Conservation (phyloP, 2,329 filamentous ascomycete species). For the Pezicula carpinea region DNA sequence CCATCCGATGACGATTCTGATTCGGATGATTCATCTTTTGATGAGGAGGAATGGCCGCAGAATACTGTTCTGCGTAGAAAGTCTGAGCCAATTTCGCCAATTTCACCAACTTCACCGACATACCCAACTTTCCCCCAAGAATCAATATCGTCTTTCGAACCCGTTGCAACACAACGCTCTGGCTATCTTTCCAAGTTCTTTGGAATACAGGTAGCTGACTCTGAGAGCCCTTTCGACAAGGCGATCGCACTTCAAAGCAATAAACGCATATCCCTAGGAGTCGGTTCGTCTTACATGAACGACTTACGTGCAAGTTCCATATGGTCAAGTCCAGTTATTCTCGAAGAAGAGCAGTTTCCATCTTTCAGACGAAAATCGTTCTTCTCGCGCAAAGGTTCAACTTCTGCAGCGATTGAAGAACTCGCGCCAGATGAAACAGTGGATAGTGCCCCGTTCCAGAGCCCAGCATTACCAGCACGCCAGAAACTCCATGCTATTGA, state of each 20-base stretch:
- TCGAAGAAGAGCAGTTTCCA: background rate
- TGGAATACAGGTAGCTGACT: slow-evolving; percentile 3
- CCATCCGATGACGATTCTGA: slow-evolving; percentile 11
- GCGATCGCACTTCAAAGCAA: background rate
- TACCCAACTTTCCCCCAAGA: slow-evolving; percentile 6
- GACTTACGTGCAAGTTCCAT: slow-evolving; percentile 10
- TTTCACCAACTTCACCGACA: background rate
- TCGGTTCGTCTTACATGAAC: slow-evolving; percentile 15
- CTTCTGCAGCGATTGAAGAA: background rate
- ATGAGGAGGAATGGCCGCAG: background rate
- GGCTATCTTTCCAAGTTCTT: slow-evolving; percentile 13
- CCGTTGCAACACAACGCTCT: slow-evolving; percentile 1
- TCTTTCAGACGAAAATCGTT: background rate
- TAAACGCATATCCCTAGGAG: slow-evolving; percentile 1
- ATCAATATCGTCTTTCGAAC: slow-evolving; percentile 2
- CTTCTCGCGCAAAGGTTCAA: background rate
- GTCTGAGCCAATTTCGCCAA: slow-evolving; percentile 10
- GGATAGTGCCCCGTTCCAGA: background rate
- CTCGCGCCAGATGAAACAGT: background rate
- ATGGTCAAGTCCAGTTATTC: slow-evolving; percentile 13
- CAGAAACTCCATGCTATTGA: background rate
- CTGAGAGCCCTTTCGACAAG: slow-evolving; percentile 1
- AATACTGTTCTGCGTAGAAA: slow-evolving; percentile 3
- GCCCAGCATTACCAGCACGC: background rate
- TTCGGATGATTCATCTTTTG: background rate